Conservation (phyloP, 257 asterid species). For the Cruciata laevipes region DNA sequence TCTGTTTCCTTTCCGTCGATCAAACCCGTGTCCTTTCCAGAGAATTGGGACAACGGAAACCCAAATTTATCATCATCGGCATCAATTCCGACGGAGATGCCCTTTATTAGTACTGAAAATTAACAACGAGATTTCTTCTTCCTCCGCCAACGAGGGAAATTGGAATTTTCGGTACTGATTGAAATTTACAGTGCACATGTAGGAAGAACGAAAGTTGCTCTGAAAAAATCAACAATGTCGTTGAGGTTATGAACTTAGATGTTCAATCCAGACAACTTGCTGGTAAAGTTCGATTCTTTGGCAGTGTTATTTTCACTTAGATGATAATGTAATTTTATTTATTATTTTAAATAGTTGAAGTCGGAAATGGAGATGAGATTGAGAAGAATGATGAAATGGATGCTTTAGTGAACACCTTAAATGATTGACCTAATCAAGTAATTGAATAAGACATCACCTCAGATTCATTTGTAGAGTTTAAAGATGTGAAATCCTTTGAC, state of each 20-base stretch:
- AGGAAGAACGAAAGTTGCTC: constrained; percentile 24
- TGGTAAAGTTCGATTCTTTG: background rate
- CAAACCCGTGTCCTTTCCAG: too few species aligned
- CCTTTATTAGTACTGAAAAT: too few species aligned
- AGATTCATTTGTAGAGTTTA: constrained; percentile 21
- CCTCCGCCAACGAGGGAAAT: too few species aligned
- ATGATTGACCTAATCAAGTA: constrained; percentile 9
- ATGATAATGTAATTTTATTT: too few species aligned
- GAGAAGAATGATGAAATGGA: constrained; percentile 7
- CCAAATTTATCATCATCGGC: too few species aligned
- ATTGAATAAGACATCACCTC: constrained; percentile 25
- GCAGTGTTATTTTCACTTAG: background rate
- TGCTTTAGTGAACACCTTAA: background rate
- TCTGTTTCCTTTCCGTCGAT: too few species aligned
- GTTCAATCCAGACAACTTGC: constrained; percentile 20
- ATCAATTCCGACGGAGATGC: too few species aligned
- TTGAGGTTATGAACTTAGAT: constrained; percentile 30
- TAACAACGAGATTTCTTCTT: too few species aligned
- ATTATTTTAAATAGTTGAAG: background rate
- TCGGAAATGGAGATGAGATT: constrained; percentile 1
- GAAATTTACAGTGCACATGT: constrained; percentile 47
- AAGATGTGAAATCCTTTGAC: constrained; percentile 34
- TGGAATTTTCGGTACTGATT: too few species aligned
- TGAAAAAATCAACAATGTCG: constrained; percentile 45
- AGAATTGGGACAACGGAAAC: too few species aligned